These are phyloP conservation scores for Trichoderma parareesei DNA, from an alignment of 495 filamentous ascomycete genomes.

Conservation along the genomic window DNA sequence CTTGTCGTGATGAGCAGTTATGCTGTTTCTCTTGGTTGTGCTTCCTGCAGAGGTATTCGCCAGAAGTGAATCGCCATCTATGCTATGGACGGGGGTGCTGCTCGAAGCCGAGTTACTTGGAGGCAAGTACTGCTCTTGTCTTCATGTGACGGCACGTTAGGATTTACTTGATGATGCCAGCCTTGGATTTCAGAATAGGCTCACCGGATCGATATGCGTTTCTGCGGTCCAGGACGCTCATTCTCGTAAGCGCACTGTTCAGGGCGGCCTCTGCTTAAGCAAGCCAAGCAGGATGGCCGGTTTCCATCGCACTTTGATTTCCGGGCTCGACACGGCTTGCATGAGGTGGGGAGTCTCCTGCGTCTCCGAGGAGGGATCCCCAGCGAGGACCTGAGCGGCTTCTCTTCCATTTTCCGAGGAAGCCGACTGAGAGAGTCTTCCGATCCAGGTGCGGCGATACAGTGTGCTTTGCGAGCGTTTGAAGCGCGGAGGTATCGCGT, in stretches of 20 bases:
- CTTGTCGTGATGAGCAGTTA: too few species aligned
- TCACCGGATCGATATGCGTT: background rate
- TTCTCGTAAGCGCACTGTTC: background rate
- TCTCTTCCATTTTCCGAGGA: background rate
- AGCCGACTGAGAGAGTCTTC: background rate
- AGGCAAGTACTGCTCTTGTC: background rate
- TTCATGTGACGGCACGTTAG: background rate
- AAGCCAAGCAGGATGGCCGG: background rate
- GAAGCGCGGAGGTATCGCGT: background rate
- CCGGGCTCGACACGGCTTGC: background rate
- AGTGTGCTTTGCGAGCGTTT: background rate
- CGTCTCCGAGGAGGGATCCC: background rate
- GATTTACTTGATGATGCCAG: background rate
- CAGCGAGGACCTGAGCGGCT: background rate
- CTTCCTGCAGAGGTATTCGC: too few species aligned
- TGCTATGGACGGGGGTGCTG: background rate
- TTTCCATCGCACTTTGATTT: conserved; percentile 3
- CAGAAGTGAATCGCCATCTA: background rate
- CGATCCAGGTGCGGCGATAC: too few species aligned
- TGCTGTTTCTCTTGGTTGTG: too few species aligned
- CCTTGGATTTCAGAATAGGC: background rate
- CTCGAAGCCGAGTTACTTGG: background rate
- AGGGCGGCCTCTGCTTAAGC: background rate
- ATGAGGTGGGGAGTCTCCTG: background rate
- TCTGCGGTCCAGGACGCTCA: background rate